Evolutionary conservation across 176 grass and related monocot species (phyloP), one percentile per base, ranked within the genome.

Genomic region (Typha latifolia): DNA sequence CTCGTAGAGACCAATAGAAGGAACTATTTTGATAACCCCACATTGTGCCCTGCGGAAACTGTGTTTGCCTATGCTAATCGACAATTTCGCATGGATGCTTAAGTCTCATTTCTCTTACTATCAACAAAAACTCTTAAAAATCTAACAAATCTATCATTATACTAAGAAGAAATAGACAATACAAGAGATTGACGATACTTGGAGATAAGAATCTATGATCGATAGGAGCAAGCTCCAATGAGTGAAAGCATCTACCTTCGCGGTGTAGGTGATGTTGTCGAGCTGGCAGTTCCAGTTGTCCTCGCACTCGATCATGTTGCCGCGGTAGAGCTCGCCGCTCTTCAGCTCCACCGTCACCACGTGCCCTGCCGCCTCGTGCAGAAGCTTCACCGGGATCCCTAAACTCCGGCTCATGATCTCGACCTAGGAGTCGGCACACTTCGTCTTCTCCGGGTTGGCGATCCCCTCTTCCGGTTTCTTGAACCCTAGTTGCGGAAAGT

Each of bases 271-370:
- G 78, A 87, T 87, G 51, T 67, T 84, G 12, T 87, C 81, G n/a
- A 91, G 81, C 48, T 87, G 78, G 78, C 84, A 91, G 78, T 87
- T 91, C 89, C 89, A 87, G 81, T 91, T 91, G 75, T 91, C 89
- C 74, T 91, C 84, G 81, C 84, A 91, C 68, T 91, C 84, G 48
- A 91, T 55, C 71, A 87, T 59, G 71, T 64, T 73, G 18, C 89
- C 81, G 8, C 81, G 78, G 52, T 91, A 87, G 48, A 91, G 74
- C 52, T 84, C 84, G 32, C 89, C 89, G 52, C 78, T 87, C 81
- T 93, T 99, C 66, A 93, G 80, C 71, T 99, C 94, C 69, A 93
- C 94, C 79, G 94, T 93, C 29, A 93, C 89, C 5, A 93, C 83
- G 62, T 99, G 86, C 66, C 89, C 94, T 34, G 81, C 94, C 67